Evolutionary conservation across 148 eudicot species (phyloP).

Genomic region (Oxyria digyna): DNA sequence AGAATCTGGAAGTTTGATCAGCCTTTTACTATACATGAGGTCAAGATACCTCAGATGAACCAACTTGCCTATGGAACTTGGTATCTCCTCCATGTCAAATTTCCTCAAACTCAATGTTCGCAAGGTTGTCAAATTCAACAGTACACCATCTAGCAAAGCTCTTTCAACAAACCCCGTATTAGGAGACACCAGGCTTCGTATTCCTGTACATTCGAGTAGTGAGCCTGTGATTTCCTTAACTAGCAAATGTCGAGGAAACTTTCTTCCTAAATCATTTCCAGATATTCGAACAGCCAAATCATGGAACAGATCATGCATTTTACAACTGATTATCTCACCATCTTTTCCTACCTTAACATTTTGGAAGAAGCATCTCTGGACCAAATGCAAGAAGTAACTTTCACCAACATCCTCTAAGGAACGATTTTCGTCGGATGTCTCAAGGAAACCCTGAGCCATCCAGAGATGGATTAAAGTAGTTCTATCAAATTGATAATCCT

Average conservation of each 20-base stretch:
- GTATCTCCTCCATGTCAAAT: not conserved
- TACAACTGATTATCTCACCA: conserved; percentile 5
- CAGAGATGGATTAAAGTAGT: conserved; percentile 9
- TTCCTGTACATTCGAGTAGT: not conserved
- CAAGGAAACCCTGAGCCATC: conserved; percentile 15
- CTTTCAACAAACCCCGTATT: not conserved
- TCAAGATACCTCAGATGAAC: conserved; percentile 18
- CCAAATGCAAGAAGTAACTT: conserved; percentile 9
- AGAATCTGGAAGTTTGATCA: conserved; percentile 12
- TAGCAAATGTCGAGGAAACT: not conserved
- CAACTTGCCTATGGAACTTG: conserved; percentile 12
- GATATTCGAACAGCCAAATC: conserved; percentile 14
- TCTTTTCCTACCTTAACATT: not conserved
- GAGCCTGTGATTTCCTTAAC: not conserved
- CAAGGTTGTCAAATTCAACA: conserved; percentile 10
- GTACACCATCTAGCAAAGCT: not conserved
- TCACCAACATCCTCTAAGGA: conserved; percentile 18
- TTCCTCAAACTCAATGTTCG: conserved; percentile 13
- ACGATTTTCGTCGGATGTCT: not conserved
- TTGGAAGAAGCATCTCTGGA: conserved; percentile 16
- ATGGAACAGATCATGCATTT: conserved; percentile 16
- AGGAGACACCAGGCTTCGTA: not conserved
- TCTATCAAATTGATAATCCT: conserved; percentile 11
- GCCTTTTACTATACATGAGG: not conserved
- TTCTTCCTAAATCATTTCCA: not conserved